phyloP scores from a whole-genome alignment of 805 yeast genomes.

The Pichia kluyveri region DNA sequence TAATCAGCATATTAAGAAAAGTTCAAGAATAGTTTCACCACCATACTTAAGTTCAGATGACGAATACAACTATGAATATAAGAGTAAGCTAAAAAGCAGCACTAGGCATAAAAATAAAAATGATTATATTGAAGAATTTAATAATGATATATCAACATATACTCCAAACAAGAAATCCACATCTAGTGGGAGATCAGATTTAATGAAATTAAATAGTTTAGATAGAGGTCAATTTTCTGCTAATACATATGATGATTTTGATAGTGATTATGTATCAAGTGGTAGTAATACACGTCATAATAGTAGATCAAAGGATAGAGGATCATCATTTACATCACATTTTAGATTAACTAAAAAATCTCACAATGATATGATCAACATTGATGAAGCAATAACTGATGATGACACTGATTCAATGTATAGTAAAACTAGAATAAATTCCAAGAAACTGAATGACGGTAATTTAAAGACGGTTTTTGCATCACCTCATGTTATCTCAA shows the following conservation, averaged over 20 bases:
- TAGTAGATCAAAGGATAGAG: neutral
- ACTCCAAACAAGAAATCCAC: neutral
- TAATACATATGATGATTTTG: conserved; percentile 1
- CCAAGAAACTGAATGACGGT: neutral
- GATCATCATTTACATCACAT: neutral
- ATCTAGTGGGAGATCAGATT: neutral
- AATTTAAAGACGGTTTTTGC: neutral
- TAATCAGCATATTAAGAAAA: neutral
- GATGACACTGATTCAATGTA: neutral
- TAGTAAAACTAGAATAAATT: neutral
- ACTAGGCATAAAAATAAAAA: neutral
- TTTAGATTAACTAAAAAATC: neutral
- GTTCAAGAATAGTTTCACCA: neutral
- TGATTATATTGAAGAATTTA: neutral
- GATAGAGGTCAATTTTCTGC: neutral
- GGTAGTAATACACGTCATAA: neutral
- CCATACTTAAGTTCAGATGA: conserved; percentile 5
- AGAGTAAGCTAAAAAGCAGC: neutral
- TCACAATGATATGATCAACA: neutral
- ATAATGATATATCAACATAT: conserved; percentile 1
- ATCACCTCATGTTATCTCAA: conserved; percentile 2
- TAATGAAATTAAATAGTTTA: neutral
- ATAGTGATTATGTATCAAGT: neutral
- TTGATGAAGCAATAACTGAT: conserved; percentile 1
- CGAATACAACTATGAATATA: neutral